A percentile compares a stretch with the other conserved stretches of the same genome.
These are phyloP conservation scores for Trametes hirsuta DNA, from an alignment of 1,284 basidiomycete genomes.

Conservation along the genomic window DNA sequence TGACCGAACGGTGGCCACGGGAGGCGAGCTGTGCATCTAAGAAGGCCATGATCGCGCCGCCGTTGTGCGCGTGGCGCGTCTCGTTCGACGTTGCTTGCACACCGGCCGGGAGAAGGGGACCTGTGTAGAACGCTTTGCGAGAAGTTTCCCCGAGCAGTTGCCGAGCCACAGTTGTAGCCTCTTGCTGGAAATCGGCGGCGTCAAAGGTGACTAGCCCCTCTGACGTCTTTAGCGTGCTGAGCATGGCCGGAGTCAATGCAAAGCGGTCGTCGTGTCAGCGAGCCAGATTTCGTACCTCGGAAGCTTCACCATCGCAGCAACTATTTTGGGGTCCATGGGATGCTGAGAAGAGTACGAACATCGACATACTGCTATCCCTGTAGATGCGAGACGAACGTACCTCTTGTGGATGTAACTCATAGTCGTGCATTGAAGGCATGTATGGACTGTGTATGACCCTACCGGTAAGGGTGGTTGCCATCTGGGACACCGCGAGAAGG, in stretches of 20 bases:
- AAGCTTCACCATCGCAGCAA: not conserved
- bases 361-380: not conserved
- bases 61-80: not conserved
- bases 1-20: slow-evolving; percentile 22
- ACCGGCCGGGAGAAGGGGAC: slow-evolving; percentile 17
- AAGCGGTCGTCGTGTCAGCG: no score
- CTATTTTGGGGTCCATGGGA: not conserved
- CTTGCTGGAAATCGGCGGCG: slow-evolving; percentile 19
- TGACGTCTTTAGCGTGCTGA: not conserved
- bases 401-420: slow-evolving; percentile 26
- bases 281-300: not conserved
- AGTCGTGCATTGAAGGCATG: slow-evolving; percentile 26
- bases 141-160: slow-evolving; percentile 16
- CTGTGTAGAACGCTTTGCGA: slow-evolving; percentile 13
- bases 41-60: slow-evolving; percentile 17
- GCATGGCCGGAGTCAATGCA: not conserved
- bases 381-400: not conserved
- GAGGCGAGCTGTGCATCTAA: slow-evolving; percentile 13
- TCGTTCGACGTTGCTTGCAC: not conserved
- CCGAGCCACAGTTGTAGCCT: slow-evolving; percentile 6
- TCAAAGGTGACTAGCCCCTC: slow-evolving; percentile 25
- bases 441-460: slow-evolving; percentile 17
- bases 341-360: not conserved
- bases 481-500: not conserved
- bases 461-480: not conserved